A percentile compares a stretch with the other conserved stretches of the same genome.
phyloP scores from a whole-genome alignment of 495 filamentous ascomycete species.

The Cairneyella variabilis region DNA sequence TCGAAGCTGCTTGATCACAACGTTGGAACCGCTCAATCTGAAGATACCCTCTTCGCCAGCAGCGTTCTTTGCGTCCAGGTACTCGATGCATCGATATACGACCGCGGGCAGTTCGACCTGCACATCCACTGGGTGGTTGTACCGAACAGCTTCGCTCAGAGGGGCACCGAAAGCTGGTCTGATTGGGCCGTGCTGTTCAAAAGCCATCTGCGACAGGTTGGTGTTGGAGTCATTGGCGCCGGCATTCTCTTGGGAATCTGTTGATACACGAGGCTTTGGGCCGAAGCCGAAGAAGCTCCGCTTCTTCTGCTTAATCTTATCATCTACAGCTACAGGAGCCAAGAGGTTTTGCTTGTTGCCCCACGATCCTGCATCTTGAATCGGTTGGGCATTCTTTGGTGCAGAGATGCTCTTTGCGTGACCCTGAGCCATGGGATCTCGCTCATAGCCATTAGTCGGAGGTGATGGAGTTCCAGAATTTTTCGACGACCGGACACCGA shows the following conservation, averaged over 20 bases:
- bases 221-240: conserved; percentile 32
- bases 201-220: conserved; percentile 32
- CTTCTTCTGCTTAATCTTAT: conserved; percentile 79
- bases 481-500: conserved; percentile 20
- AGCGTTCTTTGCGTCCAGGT: conserved; percentile 80
- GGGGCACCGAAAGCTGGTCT: conserved; percentile 84
- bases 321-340: conserved; percentile 39
- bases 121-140: conserved; percentile 66
- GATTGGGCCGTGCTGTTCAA: conserved; percentile 51
- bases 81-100: conserved; percentile 94
- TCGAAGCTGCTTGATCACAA: conserved; percentile 84
- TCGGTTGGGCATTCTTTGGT: conserved; percentile 80
- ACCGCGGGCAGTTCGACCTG: conserved; percentile 82
- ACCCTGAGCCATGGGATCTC: conserved; percentile 27
- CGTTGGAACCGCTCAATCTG: conserved; percentile 88
- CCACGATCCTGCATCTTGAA: conserved; percentile 84
- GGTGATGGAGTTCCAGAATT: conserved; percentile 25
- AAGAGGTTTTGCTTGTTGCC: conserved; percentile 60
- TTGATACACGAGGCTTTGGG: conserved; percentile 45
- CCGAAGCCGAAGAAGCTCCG: conserved; percentile 94
- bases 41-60: conserved; percentile 92
- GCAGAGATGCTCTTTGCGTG: conserved; percentile 69
- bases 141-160: conserved; percentile 80
- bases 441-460: conserved; percentile 26
- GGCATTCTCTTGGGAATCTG: conserved; percentile 22